Conservation (phyloP, 257 asterid genomes). For the Eucommia ulmoides region DNA sequence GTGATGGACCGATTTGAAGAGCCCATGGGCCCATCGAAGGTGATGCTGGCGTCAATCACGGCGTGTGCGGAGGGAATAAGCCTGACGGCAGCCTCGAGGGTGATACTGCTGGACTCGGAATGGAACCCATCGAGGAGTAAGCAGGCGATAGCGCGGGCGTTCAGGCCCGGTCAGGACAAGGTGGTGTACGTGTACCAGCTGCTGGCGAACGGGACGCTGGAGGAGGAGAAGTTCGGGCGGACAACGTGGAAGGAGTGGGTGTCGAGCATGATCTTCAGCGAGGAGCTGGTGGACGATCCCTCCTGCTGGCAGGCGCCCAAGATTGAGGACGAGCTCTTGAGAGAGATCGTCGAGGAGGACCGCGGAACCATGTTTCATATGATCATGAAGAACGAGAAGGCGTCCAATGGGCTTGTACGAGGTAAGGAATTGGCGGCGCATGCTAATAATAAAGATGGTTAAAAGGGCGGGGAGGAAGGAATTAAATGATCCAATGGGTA, state of each 20-base stretch:
- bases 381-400: conserved; percentile 96
- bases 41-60: conserved; percentile 91
- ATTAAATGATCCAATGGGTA: no score
- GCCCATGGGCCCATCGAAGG: conserved; percentile 71
- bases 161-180: conserved; percentile 94
- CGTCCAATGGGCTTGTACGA: conserved; percentile 57
- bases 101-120: conserved; percentile 81
- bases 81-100: conserved; percentile 93
- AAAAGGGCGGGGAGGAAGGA: no score
- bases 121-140: conserved; percentile 98
- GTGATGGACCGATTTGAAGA: conserved; percentile 94
- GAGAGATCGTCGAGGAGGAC: conserved; percentile 97
- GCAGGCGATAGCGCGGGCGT: conserved; percentile 92
- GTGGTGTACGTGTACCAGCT: conserved; percentile 90
- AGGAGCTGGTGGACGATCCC: conserved; percentile 86
- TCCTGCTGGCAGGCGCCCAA: conserved; percentile 96
- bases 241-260: conserved; percentile 99
- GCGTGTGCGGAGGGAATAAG: conserved; percentile 98
- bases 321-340: conserved; percentile 75
- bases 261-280: conserved; percentile 95
- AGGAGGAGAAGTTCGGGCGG: conserved; percentile 79
- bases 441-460: no score
- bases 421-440: conserved; percentile 26
- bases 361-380: conserved; percentile 74
- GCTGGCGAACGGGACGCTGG: conserved; percentile 77